These are phyloP conservation scores for Suhomyces bolitotheri DNA, from an alignment of 1,139 yeast genomes.

Conservation along the genomic window DNA sequence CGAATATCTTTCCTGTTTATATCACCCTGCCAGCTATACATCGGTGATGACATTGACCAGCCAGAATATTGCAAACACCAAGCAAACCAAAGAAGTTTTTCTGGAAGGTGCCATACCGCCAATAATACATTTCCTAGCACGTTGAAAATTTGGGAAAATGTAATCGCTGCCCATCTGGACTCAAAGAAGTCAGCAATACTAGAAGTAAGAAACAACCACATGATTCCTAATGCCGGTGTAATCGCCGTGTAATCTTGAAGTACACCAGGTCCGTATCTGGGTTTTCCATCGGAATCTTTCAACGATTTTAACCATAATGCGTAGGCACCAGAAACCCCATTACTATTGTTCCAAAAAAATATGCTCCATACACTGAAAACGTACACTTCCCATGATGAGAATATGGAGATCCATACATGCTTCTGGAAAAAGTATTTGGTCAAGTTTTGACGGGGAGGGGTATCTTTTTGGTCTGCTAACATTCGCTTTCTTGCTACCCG, in stretches of 20 bases:
- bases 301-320: conserved; percentile 42
- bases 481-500: conserved; percentile 58
- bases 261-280: conserved; percentile 28
- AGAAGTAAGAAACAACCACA: conserved; percentile 48
- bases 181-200: conserved; percentile 48
- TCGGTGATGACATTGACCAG: conserved; percentile 50
- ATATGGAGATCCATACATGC: conserved; percentile 22
- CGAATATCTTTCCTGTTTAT: conserved; percentile 43
- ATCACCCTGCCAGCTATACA: conserved; percentile 46
- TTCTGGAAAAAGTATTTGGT: conserved; percentile 25
- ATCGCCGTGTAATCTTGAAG: conserved; percentile 43
- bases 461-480: conserved; percentile 38
- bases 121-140: conserved; percentile 40
- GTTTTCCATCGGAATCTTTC: conserved; percentile 22
- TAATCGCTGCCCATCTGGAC: conserved; percentile 56
- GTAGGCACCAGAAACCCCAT: conserved; percentile 46
- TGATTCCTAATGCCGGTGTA: conserved; percentile 53
- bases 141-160: conserved; percentile 50
- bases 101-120: conserved; percentile 48
- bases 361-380: conserved; percentile 22
- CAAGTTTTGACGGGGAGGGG: conserved; percentile 27
- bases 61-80: conserved; percentile 44
- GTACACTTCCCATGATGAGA: conserved; percentile 30
- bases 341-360: conserved; percentile 35
- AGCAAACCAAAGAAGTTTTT: conserved; percentile 49